Conservation (phyloP, 768 basidiomycete species). For the Mycena olivaceomarginata region DNA sequence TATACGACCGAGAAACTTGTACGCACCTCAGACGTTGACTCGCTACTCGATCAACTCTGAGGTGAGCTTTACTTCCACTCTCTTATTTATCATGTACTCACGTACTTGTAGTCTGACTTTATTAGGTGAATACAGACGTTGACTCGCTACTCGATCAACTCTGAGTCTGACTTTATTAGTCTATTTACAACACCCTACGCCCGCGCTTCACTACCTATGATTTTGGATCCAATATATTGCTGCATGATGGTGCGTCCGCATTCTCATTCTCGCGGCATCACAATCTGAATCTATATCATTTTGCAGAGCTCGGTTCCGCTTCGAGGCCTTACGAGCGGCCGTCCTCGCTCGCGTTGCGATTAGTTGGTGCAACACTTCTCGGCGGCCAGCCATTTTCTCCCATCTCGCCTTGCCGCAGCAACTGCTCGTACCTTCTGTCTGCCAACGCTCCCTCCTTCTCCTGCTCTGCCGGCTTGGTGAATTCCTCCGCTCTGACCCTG, state of each 20-base stretch:
- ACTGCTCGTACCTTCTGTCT: slow-evolving; percentile 23
- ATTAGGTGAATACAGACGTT: no score
- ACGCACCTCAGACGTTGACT: no score
- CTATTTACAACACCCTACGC: no score
- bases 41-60: no score
- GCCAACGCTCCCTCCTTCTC: slow-evolving; percentile 26
- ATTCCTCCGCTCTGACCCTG: slow-evolving; percentile 7
- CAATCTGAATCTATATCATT: neutral
- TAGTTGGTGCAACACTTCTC: slow-evolving; percentile 20
- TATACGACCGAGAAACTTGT: no score
- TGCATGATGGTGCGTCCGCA: slow-evolving; percentile 22
- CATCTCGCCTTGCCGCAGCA: slow-evolving; percentile 2
- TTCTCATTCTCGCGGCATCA: neutral
- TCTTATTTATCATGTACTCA: no score
- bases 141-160: no score
- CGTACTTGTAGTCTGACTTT: no score
- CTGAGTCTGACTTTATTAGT: no score
- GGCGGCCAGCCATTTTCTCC: slow-evolving; percentile 19
- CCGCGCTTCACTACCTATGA: no score
- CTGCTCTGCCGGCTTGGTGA: neutral
- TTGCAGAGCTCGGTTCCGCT: neutral
- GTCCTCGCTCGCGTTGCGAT: neutral
- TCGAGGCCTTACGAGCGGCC: neutral
- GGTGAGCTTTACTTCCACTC: no score
- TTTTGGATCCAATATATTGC: slow-evolving; percentile 1